Evolutionary conservation across 176 grass and related monocot genomes (phyloP).

Genomic region (Olyra latifolia): DNA sequence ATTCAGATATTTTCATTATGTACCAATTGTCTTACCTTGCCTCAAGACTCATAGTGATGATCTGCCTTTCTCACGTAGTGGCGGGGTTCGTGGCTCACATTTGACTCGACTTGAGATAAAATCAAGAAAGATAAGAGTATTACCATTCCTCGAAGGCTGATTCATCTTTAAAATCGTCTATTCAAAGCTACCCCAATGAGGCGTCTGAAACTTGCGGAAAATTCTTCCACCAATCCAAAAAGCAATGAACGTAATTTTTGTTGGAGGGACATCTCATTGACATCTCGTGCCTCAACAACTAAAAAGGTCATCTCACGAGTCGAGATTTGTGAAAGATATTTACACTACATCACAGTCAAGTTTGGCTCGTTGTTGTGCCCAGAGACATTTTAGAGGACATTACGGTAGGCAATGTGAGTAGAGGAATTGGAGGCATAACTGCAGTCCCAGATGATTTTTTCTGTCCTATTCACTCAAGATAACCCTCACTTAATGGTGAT

Average conservation of each 20-base stretch:
- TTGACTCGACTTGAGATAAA: conserved; percentile 42
- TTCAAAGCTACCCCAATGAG: conserved; percentile 37
- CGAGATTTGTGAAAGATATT: conserved; percentile 55
- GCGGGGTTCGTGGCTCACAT: conserved; percentile 41
- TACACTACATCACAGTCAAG: conserved; percentile 49
- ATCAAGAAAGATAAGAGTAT: conserved; percentile 52
- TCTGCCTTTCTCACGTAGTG: conserved; percentile 33
- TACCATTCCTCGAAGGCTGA: conserved; percentile 44
- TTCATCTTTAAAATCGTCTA: conserved; percentile 55
- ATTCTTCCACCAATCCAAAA: conserved; percentile 46
- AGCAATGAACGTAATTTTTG: conserved; percentile 38
- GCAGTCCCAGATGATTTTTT: conserved; percentile 39
- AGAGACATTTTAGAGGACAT: conserved; percentile 74
- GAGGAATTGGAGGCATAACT: conserved; percentile 41
- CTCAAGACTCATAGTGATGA: background rate
- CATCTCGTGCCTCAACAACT: conserved; percentile 40
- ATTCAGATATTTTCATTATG: conserved; percentile 19
- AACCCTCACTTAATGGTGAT: conserved; percentile 29
- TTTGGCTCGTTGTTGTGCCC: conserved; percentile 64
- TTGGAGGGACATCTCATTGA: conserved; percentile 33
- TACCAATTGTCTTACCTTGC: conserved; percentile 9
- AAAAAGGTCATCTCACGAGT: conserved; percentile 41
- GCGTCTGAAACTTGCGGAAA: conserved; percentile 44
- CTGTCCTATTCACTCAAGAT: conserved; percentile 41
- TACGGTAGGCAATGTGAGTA: conserved; percentile 40